Evolutionary conservation across 495 filamentous ascomycete species (phyloP), one percentile per base, ranked within the genome.

Genomic region (Xylaria curta): DNA sequence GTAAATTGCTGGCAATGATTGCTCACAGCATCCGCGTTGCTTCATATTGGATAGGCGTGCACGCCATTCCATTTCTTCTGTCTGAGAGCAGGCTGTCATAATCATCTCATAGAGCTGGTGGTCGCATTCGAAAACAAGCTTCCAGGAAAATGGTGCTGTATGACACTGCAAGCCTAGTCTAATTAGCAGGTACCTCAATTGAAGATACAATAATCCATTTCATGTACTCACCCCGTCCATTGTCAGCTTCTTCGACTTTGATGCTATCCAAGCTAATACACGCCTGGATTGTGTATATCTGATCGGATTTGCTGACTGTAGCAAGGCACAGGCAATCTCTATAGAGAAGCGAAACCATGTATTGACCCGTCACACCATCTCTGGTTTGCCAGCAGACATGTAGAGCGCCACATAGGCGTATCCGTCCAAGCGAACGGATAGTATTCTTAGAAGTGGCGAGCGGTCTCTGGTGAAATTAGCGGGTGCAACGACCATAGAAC

Each of bases 291-390:
- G 87, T 89, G 76, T 96, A 93, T 38, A 86, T 84, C 36, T 87
- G 86, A 49, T 87, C 86, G 8, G 83, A 82, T 65, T 90, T 88
- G 38, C 86, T 81, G 24, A 88, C 85, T 53, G 87, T 90, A 3
- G 94, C 94, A 36, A 99, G 85, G 51, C 97, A 84, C 31, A 99
- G 80, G 76, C 94, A 92, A 33, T 91, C 89, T 40, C 89, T 89
- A 78, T 97, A 98, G 2, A 99, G 86, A n/a, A 94, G 86, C 74
- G 92, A 95, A 28, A 93, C 89, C 89, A 97, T 90, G 80, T 97
- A 98, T 64, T 92, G 87, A 3, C 95, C 96, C 44, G 84, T 84
- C 28, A 91, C 85, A 36, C 87, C 83, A 24, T 88, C 87, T 68
- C 85, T 87, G 1, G 87, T 89, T 75, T 94, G 91, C 84, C 94